A percentile compares a stretch with the other conserved stretches of the same genome.
phyloP scores from a whole-genome alignment of 176 grass and related monocot species.

The Rhynchospora pubera region DNA sequence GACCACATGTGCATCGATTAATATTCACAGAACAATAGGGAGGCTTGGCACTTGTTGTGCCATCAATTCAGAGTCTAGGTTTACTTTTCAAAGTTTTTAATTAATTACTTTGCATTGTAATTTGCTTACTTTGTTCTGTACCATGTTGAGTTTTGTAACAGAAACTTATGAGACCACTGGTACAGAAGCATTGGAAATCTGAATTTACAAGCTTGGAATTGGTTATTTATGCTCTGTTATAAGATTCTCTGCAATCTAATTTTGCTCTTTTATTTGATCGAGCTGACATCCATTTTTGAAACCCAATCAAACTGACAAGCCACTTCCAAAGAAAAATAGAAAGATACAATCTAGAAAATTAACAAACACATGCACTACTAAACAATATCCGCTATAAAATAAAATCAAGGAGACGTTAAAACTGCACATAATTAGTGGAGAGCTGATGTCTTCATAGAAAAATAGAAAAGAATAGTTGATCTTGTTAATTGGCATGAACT shows the following conservation, averaged over 20 bases:
- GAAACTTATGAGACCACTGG: conserved; percentile 8
- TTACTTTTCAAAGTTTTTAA: background rate
- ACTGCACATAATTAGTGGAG: no score
- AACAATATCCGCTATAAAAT: background rate
- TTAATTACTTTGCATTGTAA: background rate
- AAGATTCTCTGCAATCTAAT: background rate
- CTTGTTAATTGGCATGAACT: no score
- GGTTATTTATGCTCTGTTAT: background rate
- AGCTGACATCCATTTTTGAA: background rate
- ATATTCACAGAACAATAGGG: background rate
- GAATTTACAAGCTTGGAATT: background rate
- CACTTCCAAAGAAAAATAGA: background rate
- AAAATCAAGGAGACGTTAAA: background rate
- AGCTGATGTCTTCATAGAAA: no score
- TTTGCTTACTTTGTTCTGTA: background rate
- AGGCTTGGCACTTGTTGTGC: conserved; percentile 1
- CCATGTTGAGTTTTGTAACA: background rate
- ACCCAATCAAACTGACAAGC: background rate
- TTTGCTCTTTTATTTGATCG: background rate
- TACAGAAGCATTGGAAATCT: background rate
- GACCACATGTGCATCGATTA: background rate
- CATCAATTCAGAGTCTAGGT: conserved; percentile 20
- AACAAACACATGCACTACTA: background rate
- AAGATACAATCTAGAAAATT: background rate
- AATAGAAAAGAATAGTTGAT: no score